Conservation (phyloP, 495 filamentous ascomycete species). For the Penicillium salamii region DNA sequence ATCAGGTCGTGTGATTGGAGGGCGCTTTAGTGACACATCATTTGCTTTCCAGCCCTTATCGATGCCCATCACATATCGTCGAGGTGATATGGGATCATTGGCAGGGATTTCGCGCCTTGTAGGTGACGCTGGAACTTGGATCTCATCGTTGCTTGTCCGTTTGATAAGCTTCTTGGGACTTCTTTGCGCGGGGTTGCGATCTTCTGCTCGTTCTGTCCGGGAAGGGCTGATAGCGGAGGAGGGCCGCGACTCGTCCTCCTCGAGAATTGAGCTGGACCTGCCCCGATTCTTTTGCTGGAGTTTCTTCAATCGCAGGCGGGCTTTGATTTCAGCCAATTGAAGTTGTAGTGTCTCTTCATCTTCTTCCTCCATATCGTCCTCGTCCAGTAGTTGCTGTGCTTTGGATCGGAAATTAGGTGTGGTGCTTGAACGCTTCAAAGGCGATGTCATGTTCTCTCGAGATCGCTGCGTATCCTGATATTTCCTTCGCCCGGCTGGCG, state of each 20-base stretch:
- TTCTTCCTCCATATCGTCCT: conserved; percentile 56
- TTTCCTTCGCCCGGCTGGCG: conserved; percentile 72
- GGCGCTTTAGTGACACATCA: conserved; percentile 81
- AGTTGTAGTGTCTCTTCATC: conserved; percentile 88
- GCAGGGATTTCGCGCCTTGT: conserved; percentile 48
- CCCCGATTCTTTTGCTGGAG: conserved; percentile 57
- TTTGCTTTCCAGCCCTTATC: conserved; percentile 80
- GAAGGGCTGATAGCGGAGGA: conserved; percentile 26
- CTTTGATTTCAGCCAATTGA: conserved; percentile 80
- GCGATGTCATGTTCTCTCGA: conserved; percentile 63
- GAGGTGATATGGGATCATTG: conserved; percentile 67
- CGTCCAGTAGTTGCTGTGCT: conserved; percentile 30
- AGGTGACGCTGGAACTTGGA: conserved; percentile 85
- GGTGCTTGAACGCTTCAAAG: conserved; percentile 50
- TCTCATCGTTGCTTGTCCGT: conserved; percentile 26
- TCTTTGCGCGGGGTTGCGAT: conserved; percentile 15
- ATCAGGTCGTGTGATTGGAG: conserved; percentile 42
- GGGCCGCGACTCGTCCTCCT: conserved; percentile 25
- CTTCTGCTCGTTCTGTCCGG: conserved; percentile 10
- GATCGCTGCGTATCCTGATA: conserved; percentile 62
- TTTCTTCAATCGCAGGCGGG: conserved; percentile 83
- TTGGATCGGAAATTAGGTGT: conserved; percentile 38
- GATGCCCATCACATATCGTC: conserved; percentile 78
- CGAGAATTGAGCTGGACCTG: conserved; percentile 27
- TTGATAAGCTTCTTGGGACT: conserved; percentile 20